Evolutionary conservation across 2,329 filamentous ascomycete genomes (phyloP), one percentile per base, ranked within the genome.

Genomic region (Phaeosphaeria sp.): DNA sequence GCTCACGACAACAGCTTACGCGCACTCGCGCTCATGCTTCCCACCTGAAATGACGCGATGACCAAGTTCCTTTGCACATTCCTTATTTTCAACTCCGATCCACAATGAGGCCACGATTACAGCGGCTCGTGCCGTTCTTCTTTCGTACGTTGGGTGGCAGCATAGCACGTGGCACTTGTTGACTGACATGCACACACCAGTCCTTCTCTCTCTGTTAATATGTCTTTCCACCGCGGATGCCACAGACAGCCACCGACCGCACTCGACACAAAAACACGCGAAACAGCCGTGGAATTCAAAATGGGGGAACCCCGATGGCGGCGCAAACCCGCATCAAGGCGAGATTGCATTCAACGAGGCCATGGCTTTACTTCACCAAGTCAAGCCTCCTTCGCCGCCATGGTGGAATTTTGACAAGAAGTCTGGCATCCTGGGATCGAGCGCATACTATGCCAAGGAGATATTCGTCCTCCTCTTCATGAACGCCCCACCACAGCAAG

Each of bases 391-490:
- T 9, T 67, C 72, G 11, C 69, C 74, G 25, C 78, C 65, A 65
- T 79, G 74, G 72, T 80, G 67, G 71, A 74, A 67, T 65, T 71
- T 71, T 66, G 75, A 67, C 54, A 86, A 84, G 71, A 84, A 86
- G 7, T 83, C 83, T 10, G 87, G 88, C 27, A 70, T 90, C 33
- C 58, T 89, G 6, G 85, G 84, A 41, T 81, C 83, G 55, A 79
- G 82, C 39, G 78, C 83, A 62, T 82, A 90, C 78, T 90, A 90
- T 71, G 82, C 83, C 41, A 85, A 86, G 66, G 81, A 88, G 72
- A 77, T 85, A 21, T 87, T 90, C 70, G 83, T 85, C 47, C 77
- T 88, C 27, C 77, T 90, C 18, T 90, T 89, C 72, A 85, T 89
- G 80, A 89, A 89, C 66, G 82, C 83, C 1, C 87, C 87, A 1